Evolutionary conservation across 202 grass and related monocot species (phyloP).

Genomic region (Carex sylvatica): DNA sequence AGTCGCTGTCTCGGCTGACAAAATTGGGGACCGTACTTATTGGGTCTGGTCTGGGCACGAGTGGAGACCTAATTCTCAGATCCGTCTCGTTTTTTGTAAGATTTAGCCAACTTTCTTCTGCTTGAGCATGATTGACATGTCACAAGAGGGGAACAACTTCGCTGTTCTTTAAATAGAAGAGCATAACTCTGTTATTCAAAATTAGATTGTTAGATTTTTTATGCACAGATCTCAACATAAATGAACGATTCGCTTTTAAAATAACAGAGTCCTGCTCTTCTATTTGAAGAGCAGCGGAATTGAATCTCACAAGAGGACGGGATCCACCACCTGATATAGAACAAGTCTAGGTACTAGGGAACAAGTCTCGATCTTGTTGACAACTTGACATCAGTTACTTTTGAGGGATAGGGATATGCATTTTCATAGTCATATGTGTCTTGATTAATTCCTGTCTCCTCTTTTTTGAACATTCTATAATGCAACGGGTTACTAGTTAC

Average conservation of each 20-base stretch:
- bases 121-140: not conserved
- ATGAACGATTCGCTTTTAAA: no score
- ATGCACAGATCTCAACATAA: no score
- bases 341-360: conserved; percentile 11
- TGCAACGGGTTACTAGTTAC: not conserved
- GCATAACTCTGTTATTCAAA: no score
- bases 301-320: conserved; percentile 8
- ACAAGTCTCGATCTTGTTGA: not conserved
- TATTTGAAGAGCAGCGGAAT: no score
- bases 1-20: not conserved
- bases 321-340: not conserved
- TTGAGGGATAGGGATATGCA: not conserved
- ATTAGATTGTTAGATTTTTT: no score
- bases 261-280: no score
- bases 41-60: not conserved
- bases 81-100: not conserved
- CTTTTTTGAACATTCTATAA: not conserved
- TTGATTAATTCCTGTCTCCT: not conserved
- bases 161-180: no score
- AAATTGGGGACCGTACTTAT: conserved; percentile 5
- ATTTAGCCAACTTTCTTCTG: not conserved
- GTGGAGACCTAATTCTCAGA: not conserved
- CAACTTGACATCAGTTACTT: not conserved
- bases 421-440: not conserved
- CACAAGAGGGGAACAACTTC: no score